Percentiles rank a stretch among this genome's conserved stretches.
phyloP scores from a whole-genome alignment of 2,329 filamentous ascomycete species.

The Graphiopsis chlorocephala region DNA sequence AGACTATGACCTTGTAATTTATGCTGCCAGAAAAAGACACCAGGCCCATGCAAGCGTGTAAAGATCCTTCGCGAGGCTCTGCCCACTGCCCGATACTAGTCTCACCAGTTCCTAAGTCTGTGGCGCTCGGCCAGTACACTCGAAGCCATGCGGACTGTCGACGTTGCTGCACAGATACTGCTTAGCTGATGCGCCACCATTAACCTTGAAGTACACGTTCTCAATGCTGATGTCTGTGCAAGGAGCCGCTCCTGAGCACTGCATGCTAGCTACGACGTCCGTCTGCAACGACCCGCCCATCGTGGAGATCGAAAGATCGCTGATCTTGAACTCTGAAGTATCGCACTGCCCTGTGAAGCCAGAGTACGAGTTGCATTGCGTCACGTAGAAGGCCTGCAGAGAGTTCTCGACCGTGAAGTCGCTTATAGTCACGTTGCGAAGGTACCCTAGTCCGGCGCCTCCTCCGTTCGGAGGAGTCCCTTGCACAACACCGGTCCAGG shows the following conservation, averaged over 20 bases:
- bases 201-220: not conserved
- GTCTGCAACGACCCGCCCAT: slow-evolving; percentile 30
- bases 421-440: slow-evolving; percentile 37
- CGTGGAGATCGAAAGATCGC: slow-evolving; percentile 32
- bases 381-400: slow-evolving; percentile 25
- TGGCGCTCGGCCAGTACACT: slow-evolving; percentile 9
- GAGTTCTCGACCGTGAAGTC: slow-evolving; percentile 29
- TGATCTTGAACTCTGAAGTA: slow-evolving; percentile 39
- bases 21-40: not conserved
- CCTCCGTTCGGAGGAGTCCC: slow-evolving; percentile 56
- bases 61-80: not conserved
- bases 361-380: slow-evolving; percentile 31
- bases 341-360: slow-evolving; percentile 26
- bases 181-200: not conserved
- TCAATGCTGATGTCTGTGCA: slow-evolving; percentile 23
- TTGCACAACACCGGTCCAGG: slow-evolving; percentile 52
- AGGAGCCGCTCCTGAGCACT: slow-evolving; percentile 30
- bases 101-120: not conserved
- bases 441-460: slow-evolving; percentile 54
- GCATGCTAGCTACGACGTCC: slow-evolving; percentile 25
- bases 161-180: slow-evolving; percentile 15
- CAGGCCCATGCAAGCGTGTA: not conserved
- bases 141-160: slow-evolving; percentile 1
- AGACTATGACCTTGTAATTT: not conserved
- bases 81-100: not conserved